Evolutionary conservation across 2,329 filamentous ascomycete species (phyloP), one percentile per base, ranked within the genome.

Genomic region (Coniella vitis): DNA sequence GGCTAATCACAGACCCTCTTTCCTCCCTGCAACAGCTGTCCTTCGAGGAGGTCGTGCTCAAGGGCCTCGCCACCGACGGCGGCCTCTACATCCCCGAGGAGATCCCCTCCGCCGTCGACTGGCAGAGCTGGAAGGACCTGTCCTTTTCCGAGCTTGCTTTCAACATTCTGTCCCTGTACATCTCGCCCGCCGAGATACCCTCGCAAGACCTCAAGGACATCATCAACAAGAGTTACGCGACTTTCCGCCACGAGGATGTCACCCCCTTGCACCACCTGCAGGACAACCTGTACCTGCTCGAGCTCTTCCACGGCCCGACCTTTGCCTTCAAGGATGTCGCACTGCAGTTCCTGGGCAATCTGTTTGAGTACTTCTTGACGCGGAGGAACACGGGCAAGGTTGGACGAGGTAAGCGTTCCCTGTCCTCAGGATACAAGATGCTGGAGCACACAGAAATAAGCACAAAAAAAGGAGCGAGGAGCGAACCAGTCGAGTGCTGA

Each of bases 311-410:
- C 65, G 93, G 93, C 1, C 93, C 90, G 4, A 97, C 86, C 0
- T 96, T 90, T 64, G 86, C 91, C 2, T 97, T 97, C 74, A 95
- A 97, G 70, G 91, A 97, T 67, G 87, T 90, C 45, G 90, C 90
- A 14, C 73, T 97, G 54, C 91, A 97, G 60, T 93, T 96, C 63
- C 72, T 98, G 2, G 93, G 93, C n/a, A 97, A 98, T 61, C 74
- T 98, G 2, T 97, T 94, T 57, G 87, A 94, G 67, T 93, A 91
- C 66, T 91, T 93, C 65, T 73, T 93, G 12, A 77, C 84, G 4
- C 74, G 87, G 57, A 81, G 79, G 65, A 93, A 93, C 57, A 62
- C 79, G 63, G 80, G 78, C 56, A 88, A 86, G 71, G 71, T 73
- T 22, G 81, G 82, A 8, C 66, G 65, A 59, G 73, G 73, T 69